Conservation (phyloP, 192 early-diverging fungal genomes). For the Podila verticillata region DNA sequence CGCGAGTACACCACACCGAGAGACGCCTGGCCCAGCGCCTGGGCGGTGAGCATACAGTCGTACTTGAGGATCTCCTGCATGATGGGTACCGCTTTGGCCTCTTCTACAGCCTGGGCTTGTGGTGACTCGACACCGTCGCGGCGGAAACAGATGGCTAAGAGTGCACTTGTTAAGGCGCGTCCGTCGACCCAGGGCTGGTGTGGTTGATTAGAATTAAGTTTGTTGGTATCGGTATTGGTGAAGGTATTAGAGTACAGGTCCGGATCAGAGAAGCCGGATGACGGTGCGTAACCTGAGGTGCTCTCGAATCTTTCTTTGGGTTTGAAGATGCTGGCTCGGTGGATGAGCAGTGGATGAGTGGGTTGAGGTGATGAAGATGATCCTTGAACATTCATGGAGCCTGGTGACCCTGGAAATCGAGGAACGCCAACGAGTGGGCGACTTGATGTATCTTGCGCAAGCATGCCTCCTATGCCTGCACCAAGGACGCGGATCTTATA, state of each 20-base stretch:
- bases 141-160: conserved; percentile 42
- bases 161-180: conserved; percentile 40
- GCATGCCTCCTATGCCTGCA: conserved; percentile 3
- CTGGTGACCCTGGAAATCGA: not conserved
- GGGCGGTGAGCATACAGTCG: conserved; percentile 50
- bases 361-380: not conserved
- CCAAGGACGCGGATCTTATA: not conserved
- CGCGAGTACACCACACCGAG: conserved; percentile 37
- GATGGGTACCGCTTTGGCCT: conserved; percentile 25
- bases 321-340: conserved; percentile 5
- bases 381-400: not conserved
- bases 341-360: not conserved
- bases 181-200: conserved; percentile 49
- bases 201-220: not conserved
- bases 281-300: not conserved
- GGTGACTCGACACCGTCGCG: conserved; percentile 31
- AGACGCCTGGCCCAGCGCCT: conserved; percentile 32
- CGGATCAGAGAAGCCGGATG: not conserved
- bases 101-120: conserved; percentile 23
- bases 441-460: not conserved
- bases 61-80: conserved; percentile 37
- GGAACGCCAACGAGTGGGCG: not conserved
- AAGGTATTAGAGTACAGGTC: not conserved
- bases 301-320: conserved; percentile 13
- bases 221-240: not conserved